Evolutionary conservation across 176 grass and related monocot genomes (phyloP), one percentile per base, ranked within the genome.

Genomic region (Guadua angustifolia): DNA sequence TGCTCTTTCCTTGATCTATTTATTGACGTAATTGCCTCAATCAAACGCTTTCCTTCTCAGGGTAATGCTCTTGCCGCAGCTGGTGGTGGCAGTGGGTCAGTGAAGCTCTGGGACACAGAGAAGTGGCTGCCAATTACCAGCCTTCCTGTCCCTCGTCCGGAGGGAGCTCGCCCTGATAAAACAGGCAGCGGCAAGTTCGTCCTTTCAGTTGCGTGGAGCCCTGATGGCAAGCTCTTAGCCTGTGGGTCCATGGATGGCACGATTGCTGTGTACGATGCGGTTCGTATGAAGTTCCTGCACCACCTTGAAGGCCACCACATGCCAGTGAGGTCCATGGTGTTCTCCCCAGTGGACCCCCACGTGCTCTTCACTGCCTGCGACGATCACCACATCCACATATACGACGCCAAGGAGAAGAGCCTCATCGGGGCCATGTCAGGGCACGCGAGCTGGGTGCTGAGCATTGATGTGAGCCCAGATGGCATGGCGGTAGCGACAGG

Each of bases 91-190:
- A 95, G 93, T 84, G 91, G 82, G 22, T 86, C 89, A 16, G 76
- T 98, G 36, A 98, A 98, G 88, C 68, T 95, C 42, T 98, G 93
- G 95, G 91, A 94, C 65, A 98, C 96, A 3, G 85, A 94, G 72
- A 85, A 85, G 17, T 95, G 93, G 93, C 80, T 94, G 57, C 78
- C 92, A 8, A 84, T 93, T 44, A 55, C 89, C 52, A 98, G 57
- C 58, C 80, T 98, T 36, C 4, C 82, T 9, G 95, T 95, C 32
- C 95, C 95, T 0, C 87, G 89, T 8, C 93, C 87, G 0, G 95
- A 98, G 60, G 89, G 90, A 53, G 84, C 93, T 73, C 85, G 83
- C 16, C 85, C 96, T 36, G 91, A 95, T 79, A 87, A 77, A 35
- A 88, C 96, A 53, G 90, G 92, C 22, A 90, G 91, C 0, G 77